Evolutionary conservation across 179 eudicot genomes (phyloP).

Genomic region (Silene noctiflora): DNA sequence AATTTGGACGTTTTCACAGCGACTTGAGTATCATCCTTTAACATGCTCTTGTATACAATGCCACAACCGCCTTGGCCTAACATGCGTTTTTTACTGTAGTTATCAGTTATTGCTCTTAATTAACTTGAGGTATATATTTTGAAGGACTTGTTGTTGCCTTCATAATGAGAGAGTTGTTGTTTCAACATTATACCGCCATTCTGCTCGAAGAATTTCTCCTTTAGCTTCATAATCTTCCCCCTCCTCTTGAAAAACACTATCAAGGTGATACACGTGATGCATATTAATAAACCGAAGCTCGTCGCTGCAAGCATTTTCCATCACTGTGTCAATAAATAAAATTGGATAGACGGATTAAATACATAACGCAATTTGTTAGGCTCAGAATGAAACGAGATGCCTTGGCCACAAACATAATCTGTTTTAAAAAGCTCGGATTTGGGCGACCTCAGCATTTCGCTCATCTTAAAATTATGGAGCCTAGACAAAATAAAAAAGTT

Average conservation of each 20-base stretch:
- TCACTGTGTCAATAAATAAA: too few relatives aligned
- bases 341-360: too few relatives aligned
- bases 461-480: too few relatives aligned
- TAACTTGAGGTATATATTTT: slow-evolving; percentile 2
- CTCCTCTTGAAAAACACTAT: slow-evolving; percentile 10
- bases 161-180: neutral
- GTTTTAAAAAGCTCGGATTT: too few relatives aligned
- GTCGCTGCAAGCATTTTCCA: slow-evolving; percentile 10
- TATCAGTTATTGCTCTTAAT: neutral
- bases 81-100: neutral
- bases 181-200: slow-evolving; percentile 1
- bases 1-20: slow-evolving; percentile 22
- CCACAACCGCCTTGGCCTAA: slow-evolving; percentile 24
- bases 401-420: too few relatives aligned
- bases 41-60: slow-evolving; percentile 6
- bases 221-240: slow-evolving; percentile 10
- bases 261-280: neutral
- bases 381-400: too few relatives aligned
- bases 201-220: slow-evolving; percentile 11
- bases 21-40: slow-evolving; percentile 4
- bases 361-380: too few relatives aligned
- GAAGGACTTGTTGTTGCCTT: neutral
- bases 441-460: too few relatives aligned
- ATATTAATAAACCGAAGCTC: neutral
- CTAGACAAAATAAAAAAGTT: too few relatives aligned